These are phyloP conservation scores for Aspergillus ustus DNA, from an alignment of 2,329 filamentous ascomycete species.

Conservation along the genomic window DNA sequence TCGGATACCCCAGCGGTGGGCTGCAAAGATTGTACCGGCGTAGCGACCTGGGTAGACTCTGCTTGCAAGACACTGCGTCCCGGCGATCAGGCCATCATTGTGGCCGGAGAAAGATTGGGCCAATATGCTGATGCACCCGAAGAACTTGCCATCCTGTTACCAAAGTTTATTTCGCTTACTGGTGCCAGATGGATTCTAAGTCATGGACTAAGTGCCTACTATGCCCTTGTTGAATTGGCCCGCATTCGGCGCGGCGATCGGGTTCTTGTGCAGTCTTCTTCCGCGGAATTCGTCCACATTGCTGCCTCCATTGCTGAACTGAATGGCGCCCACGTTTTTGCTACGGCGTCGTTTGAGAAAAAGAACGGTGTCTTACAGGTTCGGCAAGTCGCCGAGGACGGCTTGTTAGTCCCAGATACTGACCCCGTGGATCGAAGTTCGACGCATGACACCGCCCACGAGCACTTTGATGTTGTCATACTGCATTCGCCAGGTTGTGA, in stretches of 20 bases:
- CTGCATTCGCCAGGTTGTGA: not conserved
- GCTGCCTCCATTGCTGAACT: constrained; percentile 24
- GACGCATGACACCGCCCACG: no score
- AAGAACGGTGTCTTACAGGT: no score
- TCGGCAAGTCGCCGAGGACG: not conserved
- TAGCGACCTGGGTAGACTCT: not conserved
- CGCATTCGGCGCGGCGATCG: constrained; percentile 22
- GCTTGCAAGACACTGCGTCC: not conserved
- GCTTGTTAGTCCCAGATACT: no score
- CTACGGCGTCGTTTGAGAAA: no score
- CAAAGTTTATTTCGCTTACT: not conserved
- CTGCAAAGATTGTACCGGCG: not conserved
- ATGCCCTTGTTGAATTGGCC: constrained; percentile 26
- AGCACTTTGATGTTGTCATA: no score
- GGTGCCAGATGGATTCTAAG: not conserved
- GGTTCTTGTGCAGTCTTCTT: constrained; percentile 26
- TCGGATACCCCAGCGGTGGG: not conserved
- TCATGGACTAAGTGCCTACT: constrained; percentile 14
- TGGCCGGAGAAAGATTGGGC: not conserved
- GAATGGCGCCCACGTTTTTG: constrained; percentile 23
- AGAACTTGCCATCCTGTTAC: not conserved
- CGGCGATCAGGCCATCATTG: not conserved
- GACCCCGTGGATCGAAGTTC: not conserved
- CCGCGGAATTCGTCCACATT: constrained; percentile 24
- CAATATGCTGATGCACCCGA: not conserved